Evolutionary conservation across 768 basidiomycete species (phyloP), one percentile per base, ranked within the genome.

Genomic region (Auricularia sp.): DNA sequence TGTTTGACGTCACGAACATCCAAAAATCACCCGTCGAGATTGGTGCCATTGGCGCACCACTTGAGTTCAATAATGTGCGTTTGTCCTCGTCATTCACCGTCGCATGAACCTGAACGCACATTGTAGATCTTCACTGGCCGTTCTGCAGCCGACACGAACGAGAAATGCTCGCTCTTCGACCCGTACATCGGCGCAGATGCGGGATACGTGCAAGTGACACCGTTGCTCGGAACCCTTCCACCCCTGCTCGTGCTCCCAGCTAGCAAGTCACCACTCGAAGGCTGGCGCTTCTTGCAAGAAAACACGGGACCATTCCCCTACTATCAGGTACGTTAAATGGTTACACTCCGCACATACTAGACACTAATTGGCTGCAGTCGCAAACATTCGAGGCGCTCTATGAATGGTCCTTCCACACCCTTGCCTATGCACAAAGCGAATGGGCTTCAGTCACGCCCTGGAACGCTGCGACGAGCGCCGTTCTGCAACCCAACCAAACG

Each of bases 381-480:
- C 83, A 84, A 68, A 84, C 83, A 0, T 84, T 84, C 67, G 83
- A 84, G 68, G 83, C 78, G 0, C 69, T 84, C 14, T 83, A 83
- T 72, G 83, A 84, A 74, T 84, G 83, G 83, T 79, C 81, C 68
- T 83, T 83, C 70, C 83, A 84, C 64, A 83, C 82, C 3, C 71
- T 82, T 23, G 83, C 83, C 0, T 83, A 82, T 68, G 82, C 83
- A 12, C 73, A 83, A 66, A 80, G 82, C 68, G 82, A 84, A 68
- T 84, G 83, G 83, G 74, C 74, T 6, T 68, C 68, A 7, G 79
- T 79, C 43, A 79, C 80, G 0, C 82, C 83, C 0, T 84, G 83
- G 82, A 84, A 83, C 68, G 77, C 78, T 3, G 76, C 83, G 3
- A 80, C 82, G 1, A 82, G 81, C 14, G 73, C 69, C n/a, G 75